Percentiles rank a stretch among this genome's conserved stretches.
Evolutionary conservation across 768 basidiomycete genomes (phyloP).

Genomic region (Suillus weaverae): DNA sequence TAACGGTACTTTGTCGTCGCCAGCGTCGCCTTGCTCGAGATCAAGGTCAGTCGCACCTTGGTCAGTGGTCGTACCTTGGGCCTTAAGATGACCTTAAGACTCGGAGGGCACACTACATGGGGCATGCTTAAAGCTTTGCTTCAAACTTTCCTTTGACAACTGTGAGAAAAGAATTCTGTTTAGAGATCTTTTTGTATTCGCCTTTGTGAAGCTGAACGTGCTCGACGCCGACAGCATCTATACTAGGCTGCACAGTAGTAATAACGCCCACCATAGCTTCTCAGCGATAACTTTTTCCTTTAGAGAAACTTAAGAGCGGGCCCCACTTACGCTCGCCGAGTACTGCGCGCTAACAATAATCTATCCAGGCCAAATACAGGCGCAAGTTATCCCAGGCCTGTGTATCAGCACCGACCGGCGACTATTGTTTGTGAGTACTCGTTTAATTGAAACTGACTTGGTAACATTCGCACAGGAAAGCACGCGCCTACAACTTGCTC

Average conservation of each 20-base stretch:
- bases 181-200: background rate
- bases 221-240: conserved; percentile 16
- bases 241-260: conserved; percentile 13
- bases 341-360: conserved; percentile 58
- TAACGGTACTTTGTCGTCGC: background rate
- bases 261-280: conserved; percentile 24
- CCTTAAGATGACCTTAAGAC: background rate
- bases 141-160: background rate
- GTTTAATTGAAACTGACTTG: conserved; percentile 17
- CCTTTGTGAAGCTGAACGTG: conserved; percentile 1
- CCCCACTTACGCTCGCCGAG: conserved; percentile 36
- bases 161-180: background rate
- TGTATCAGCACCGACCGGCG: conserved; percentile 72
- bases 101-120: background rate
- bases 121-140: background rate
- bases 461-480: conserved; percentile 77
- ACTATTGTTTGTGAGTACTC: conserved; percentile 74
- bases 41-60: background rate
- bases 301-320: conserved; percentile 11
- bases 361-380: conserved; percentile 45
- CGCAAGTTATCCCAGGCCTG: conserved; percentile 8
- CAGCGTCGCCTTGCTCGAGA: background rate
- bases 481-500: conserved; percentile 61
- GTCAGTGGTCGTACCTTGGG: background rate
- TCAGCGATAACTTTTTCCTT: conserved; percentile 16